Percentiles rank a stretch among this genome's conserved stretches.
Conservation (phyloP, 2,329 filamentous ascomycete species). For the Trichoderma gracile region DNA sequence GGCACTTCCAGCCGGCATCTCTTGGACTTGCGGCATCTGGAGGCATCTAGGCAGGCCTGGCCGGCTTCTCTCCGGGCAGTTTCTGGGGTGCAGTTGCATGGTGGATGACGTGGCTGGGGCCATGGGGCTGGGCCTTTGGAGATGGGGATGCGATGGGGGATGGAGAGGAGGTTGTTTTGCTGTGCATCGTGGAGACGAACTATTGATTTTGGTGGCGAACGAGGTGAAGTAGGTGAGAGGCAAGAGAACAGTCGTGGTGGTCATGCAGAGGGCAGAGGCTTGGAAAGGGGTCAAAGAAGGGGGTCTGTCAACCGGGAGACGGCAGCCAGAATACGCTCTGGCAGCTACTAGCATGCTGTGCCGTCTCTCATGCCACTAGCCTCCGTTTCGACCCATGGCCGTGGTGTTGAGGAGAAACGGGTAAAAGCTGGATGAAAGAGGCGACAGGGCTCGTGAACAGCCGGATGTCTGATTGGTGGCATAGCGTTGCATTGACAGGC, state of each 20-base stretch:
- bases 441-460: neutral
- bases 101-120: constrained; percentile 19
- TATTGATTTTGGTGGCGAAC: constrained; percentile 13
- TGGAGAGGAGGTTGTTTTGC: neutral
- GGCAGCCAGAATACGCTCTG: neutral
- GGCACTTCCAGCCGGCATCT: neutral
- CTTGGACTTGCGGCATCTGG: neutral
- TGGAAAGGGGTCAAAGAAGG: neutral
- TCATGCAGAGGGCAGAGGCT: neutral
- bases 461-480: constrained; percentile 15
- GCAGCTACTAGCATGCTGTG: neutral
- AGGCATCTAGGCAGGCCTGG: constrained; percentile 6
- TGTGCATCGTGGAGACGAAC: constrained; percentile 3
- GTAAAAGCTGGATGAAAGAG: neutral
- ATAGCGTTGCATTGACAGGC: neutral
- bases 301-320: neutral
- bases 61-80: constrained; percentile 26
- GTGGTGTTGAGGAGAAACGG: neutral
- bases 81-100: constrained; percentile 24
- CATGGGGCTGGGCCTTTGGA: neutral
- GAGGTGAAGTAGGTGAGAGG: neutral
- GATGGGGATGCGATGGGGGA: no score
- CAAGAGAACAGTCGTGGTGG: neutral
- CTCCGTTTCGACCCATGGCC: constrained; percentile 1
- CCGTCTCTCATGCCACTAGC: neutral